These are phyloP conservation scores for Backusella macrospora DNA, from an alignment of 192 early-diverging fungal genomes.

Conservation along the genomic window DNA sequence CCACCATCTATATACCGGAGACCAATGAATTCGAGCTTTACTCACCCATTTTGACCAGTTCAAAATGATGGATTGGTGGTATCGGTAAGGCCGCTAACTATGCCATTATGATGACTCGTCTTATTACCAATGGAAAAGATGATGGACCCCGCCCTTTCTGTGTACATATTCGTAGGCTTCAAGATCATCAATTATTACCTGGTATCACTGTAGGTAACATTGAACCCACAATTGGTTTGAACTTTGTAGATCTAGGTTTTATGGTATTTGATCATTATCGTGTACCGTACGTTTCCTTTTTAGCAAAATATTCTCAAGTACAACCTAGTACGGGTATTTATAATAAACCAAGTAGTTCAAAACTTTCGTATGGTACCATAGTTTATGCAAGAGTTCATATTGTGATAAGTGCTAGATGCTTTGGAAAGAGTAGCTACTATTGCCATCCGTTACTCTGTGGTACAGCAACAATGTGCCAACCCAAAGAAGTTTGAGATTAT, in stretches of 20 bases:
- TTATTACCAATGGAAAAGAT: constrained; percentile 74
- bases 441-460: constrained; percentile 69
- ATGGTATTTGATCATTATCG: constrained; percentile 81
- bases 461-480: constrained; percentile 68
- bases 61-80: constrained; percentile 91
- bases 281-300: constrained; percentile 75
- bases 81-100: constrained; percentile 79
- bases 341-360: constrained; percentile 72
- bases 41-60: constrained; percentile 71
- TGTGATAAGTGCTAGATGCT: constrained; percentile 59
- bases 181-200: constrained; percentile 69
- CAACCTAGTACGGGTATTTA: constrained; percentile 68
- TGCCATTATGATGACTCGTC: constrained; percentile 82
- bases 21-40: constrained; percentile 89
- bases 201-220: constrained; percentile 85
- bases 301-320: constrained; percentile 76
- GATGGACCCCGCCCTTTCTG: constrained; percentile 79
- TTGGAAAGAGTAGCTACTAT: constrained; percentile 73
- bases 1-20: constrained; percentile 78
- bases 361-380: constrained; percentile 88
- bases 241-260: constrained; percentile 84
- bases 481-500: constrained; percentile 49
- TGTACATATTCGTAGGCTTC: constrained; percentile 77
- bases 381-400: constrained; percentile 79
- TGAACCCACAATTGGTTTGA: constrained; percentile 88